Conservation (phyloP, 495 filamentous ascomycete species). For the Umbilicaria muhlenbergii region DNA sequence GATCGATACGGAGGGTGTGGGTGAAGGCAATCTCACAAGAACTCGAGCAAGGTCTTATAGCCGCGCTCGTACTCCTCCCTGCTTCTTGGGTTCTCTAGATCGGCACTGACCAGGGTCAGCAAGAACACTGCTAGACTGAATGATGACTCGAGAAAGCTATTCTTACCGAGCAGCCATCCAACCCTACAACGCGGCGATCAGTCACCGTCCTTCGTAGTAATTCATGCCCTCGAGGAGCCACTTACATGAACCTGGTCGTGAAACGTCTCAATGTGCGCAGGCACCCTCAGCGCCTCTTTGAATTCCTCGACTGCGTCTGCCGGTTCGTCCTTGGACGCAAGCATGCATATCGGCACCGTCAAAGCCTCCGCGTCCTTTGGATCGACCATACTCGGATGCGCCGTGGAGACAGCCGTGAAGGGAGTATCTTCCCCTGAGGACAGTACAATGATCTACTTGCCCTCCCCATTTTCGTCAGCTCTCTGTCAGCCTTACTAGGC, state of each 20-base stretch:
- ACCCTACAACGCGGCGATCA: slow-evolving; percentile 20
- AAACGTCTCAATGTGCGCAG: slow-evolving; percentile 65
- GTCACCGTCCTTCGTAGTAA: no score
- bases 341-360: slow-evolving; percentile 23
- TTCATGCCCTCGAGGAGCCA: background rate
- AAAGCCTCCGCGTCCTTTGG: slow-evolving; percentile 37
- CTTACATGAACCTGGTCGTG: slow-evolving; percentile 49
- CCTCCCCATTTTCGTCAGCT: no score
- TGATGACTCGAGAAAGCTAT: no score
- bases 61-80: slow-evolving; percentile 60
- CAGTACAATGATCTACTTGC: slow-evolving; percentile 31
- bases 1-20: no score
- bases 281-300: slow-evolving; percentile 43
- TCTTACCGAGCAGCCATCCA: slow-evolving; percentile 61
- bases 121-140: no score
- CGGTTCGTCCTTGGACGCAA: slow-evolving; percentile 48
- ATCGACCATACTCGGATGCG: slow-evolving; percentile 76
- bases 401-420: slow-evolving; percentile 52
- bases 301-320: slow-evolving; percentile 52
- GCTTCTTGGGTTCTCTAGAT: slow-evolving; percentile 48
- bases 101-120: slow-evolving; percentile 6
- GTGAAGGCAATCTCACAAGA: slow-evolving; percentile 26
- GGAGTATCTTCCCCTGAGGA: slow-evolving; percentile 33
- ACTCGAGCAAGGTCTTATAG: slow-evolving; percentile 54
- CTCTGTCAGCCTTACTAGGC: no score